Percentiles rank a stretch among this genome's conserved stretches.
Evolutionary conservation across 2,329 filamentous ascomycete genomes (phyloP).

Genomic region (Penicillium hesseltinei): DNA sequence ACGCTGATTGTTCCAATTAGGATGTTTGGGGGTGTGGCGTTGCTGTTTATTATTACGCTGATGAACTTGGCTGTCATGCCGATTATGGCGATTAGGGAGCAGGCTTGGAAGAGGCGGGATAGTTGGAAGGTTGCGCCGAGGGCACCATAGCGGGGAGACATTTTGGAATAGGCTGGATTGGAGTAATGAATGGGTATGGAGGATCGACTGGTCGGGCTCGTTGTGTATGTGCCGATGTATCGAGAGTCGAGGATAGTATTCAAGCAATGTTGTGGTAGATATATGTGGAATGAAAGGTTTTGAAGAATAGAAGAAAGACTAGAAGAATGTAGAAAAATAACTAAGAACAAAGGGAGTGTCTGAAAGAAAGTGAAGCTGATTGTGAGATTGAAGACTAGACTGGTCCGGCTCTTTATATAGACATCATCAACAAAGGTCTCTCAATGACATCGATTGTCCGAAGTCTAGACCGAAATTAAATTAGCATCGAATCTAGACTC

Average conservation of each 20-base stretch:
- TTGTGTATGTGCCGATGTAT: not conserved
- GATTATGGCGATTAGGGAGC: conserved; percentile 72
- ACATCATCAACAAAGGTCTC: conserved; percentile 1
- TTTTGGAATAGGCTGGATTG: conserved; percentile 11
- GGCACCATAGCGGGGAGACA: conserved; percentile 57
- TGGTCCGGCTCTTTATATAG: conserved; percentile 9
- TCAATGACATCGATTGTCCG: conserved; percentile 1
- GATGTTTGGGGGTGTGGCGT: conserved; percentile 66
- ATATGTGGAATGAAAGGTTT: not conserved
- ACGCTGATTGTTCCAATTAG: conserved; percentile 76
- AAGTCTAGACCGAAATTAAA: conserved; percentile 17
- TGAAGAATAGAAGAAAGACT: not conserved
- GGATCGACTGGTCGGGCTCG: not conserved
- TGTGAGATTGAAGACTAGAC: conserved; percentile 7
- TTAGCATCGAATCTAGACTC: conserved; percentile 16
- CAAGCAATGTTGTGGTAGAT: not conserved
- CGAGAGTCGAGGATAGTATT: not conserved
- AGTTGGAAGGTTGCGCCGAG: conserved; percentile 76
- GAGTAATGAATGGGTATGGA: not conserved
- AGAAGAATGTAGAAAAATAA: not conserved
- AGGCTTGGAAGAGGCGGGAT: conserved; percentile 67
- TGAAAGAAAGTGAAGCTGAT: conserved; percentile 9
- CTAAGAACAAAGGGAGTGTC: conserved; percentile 2
- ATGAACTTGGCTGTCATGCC: conserved; percentile 83
- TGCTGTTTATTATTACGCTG: conserved; percentile 65